phyloP scores from a whole-genome alignment of 371 early-diverging fungal species.

The Apophysomyces variabilis region DNA sequence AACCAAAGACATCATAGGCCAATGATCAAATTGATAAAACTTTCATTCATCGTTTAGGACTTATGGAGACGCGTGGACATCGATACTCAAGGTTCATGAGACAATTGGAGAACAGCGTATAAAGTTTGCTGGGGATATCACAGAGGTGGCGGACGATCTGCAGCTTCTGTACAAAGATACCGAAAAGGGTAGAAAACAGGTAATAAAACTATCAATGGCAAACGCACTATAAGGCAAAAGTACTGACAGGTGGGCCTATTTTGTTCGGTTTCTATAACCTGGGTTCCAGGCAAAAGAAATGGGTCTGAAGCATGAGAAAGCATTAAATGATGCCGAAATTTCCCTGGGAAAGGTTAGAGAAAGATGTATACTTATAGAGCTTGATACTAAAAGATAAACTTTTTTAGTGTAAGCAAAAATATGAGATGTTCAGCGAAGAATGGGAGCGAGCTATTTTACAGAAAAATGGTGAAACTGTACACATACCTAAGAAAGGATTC shows the following conservation, averaged over 20 bases:
- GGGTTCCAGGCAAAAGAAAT: constrained; percentile 67
- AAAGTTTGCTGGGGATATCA: constrained; percentile 61
- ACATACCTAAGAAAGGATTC: constrained; percentile 51
- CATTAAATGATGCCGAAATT: constrained; percentile 66
- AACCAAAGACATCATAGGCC: no score
- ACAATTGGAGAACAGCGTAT: constrained; percentile 68
- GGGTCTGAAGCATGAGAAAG: constrained; percentile 67
- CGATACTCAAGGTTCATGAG: constrained; percentile 71
- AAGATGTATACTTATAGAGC: no score
- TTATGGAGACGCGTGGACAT: constrained; percentile 59
- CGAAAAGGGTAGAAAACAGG: constrained; percentile 78
- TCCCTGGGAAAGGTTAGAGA: constrained; percentile 69
- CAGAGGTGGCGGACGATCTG: constrained; percentile 73
- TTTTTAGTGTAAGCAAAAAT: constrained; percentile 64
- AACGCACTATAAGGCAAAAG: background rate
- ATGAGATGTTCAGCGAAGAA: constrained; percentile 71
- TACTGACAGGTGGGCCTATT: background rate
- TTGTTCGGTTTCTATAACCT: background rate
- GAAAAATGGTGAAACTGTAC: constrained; percentile 54
- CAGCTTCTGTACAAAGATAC: constrained; percentile 73
- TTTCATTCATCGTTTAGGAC: constrained; percentile 31
- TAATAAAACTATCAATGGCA: constrained; percentile 15
- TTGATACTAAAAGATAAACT: background rate
- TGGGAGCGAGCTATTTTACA: constrained; percentile 76
- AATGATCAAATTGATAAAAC: no score